phyloP scores from a whole-genome alignment of 2,329 filamentous ascomycete genomes.

The Botrytis sinoallii region DNA sequence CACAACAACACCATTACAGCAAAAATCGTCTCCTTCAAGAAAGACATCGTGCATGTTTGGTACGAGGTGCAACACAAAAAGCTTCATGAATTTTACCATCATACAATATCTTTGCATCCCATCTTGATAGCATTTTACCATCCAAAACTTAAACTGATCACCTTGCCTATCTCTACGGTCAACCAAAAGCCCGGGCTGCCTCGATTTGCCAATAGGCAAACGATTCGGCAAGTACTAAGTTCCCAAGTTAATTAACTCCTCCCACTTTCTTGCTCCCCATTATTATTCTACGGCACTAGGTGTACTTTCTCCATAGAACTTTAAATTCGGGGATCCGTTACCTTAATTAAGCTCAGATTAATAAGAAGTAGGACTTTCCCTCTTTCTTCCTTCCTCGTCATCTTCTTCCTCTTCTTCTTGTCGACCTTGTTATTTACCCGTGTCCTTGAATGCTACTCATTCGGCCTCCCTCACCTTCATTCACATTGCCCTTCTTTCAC shows the following conservation, averaged over 20 bases:
- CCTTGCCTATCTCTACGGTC: background rate
- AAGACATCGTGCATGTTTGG: background rate
- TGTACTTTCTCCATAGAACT: slow-evolving; percentile 11
- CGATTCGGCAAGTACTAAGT: background rate
- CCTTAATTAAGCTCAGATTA: slow-evolving; percentile 1
- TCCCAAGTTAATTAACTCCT: background rate
- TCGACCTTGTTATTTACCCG: slow-evolving; percentile 4
- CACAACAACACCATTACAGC: background rate
- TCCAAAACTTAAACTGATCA: background rate
- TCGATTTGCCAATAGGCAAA: slow-evolving; percentile 6
- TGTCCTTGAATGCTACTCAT: background rate
- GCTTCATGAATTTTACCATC: background rate
- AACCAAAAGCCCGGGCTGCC: background rate
- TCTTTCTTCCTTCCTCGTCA: background rate
- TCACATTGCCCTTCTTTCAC: background rate
- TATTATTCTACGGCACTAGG: background rate
- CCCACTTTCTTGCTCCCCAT: background rate
- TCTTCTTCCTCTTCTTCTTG: background rate
- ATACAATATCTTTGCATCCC: too few species aligned
- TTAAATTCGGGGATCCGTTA: background rate
- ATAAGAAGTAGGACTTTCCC: background rate
- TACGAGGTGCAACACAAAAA: background rate
- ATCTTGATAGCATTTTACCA: background rate
- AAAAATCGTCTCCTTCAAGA: background rate
- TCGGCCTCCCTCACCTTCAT: slow-evolving; percentile 5